phyloP scores from a whole-genome alignment of 73 alveolate genomes.

The Paramecium sonneborni region DNA sequence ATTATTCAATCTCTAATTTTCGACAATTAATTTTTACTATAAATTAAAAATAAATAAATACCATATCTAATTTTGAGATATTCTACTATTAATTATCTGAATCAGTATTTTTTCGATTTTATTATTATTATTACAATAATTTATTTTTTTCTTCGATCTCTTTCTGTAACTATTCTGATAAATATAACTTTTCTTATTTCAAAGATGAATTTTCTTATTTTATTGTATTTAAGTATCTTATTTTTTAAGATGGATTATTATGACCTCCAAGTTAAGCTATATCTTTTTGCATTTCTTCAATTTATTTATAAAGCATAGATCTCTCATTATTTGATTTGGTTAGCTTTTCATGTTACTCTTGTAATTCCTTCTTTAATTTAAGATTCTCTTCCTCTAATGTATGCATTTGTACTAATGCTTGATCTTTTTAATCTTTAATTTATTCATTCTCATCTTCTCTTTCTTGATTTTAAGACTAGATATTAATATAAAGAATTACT shows the following conservation, averaged over 20 bases:
- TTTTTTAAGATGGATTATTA: conserved; percentile 30
- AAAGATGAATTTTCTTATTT: conserved; percentile 37
- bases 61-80: neutral
- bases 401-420: conserved; percentile 10
- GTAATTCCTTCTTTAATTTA: neutral
- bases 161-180: conserved; percentile 44
- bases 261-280: conserved; percentile 43
- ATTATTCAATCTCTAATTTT: conserved; percentile 34
- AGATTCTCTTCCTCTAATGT: neutral
- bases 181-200: conserved; percentile 38
- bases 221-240: conserved; percentile 16
- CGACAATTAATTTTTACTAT: neutral
- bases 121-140: neutral
- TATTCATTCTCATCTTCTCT: conserved; percentile 52
- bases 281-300: conserved; percentile 44
- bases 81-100: neutral
- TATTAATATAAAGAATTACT: neutral
- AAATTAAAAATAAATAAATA: neutral
- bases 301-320: conserved; percentile 30
- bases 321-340: conserved; percentile 18
- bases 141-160: conserved; percentile 54
- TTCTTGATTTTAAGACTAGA: conserved; percentile 41
- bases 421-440: neutral
- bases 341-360: conserved; percentile 10
- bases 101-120: neutral